Evolutionary conservation across 2,329 filamentous ascomycete species (phyloP).

Genomic region (Sporothrix pseudoabietina): DNA sequence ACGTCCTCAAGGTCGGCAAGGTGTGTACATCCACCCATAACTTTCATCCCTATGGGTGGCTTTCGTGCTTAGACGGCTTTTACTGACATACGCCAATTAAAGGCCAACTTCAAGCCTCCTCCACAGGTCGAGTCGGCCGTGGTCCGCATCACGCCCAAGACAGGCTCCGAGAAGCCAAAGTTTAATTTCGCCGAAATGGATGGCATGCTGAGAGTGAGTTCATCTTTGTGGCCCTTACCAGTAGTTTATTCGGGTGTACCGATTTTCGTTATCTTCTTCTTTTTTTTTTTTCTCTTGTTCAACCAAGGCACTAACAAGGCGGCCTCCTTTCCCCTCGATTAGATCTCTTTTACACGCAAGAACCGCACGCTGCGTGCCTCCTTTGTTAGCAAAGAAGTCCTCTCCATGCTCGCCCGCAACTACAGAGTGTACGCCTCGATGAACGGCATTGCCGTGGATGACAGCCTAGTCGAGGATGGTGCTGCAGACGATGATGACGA

Average conservation of each 20-base stretch:
- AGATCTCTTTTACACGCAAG: conserved; percentile 79
- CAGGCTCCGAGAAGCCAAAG: conserved; percentile 72
- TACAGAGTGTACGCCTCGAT: conserved; percentile 89
- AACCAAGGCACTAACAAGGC: conserved; percentile 7
- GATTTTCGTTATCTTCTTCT: too few species aligned
- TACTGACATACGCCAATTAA: conserved; percentile 39
- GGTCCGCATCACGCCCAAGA: conserved; percentile 85
- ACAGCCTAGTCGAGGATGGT: conserved; percentile 55
- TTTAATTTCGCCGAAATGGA: conserved; percentile 97
- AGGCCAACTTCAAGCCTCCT: conserved; percentile 92
- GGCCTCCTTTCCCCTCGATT: conserved; percentile 54
- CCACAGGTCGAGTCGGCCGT: conserved; percentile 91
- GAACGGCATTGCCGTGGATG: conserved; percentile 77
- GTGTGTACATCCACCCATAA: background rate
- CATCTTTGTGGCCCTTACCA: background rate
- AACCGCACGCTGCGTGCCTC: conserved; percentile 85
- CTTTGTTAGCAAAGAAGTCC: conserved; percentile 75
- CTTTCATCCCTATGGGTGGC: background rate
- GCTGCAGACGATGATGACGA: conserved; percentile 53
- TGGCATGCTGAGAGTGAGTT: conserved; percentile 65
- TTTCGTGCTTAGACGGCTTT: background rate
- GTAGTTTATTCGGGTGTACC: conserved; percentile 41
- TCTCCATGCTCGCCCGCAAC: conserved; percentile 82
- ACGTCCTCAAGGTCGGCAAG: conserved; percentile 86
- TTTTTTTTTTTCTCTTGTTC: background rate